Evolutionary conservation across 306 rosid species (phyloP).

Genomic region (Acacia melanoxylon): DNA sequence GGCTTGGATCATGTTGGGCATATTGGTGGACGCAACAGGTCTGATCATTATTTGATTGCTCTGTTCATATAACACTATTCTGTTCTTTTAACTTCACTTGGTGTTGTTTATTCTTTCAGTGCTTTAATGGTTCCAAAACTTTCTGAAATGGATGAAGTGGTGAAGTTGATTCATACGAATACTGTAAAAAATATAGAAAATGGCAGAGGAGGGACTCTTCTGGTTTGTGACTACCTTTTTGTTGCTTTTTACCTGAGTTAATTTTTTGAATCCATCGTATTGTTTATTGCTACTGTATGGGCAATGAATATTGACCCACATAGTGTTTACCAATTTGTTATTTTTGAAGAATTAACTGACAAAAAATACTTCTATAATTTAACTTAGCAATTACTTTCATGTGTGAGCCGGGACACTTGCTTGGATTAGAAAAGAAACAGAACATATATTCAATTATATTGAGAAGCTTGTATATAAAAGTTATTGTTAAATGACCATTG

Average conservation of each 20-base stretch:
- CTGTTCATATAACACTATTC: constrained; percentile 26
- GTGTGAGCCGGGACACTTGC: constrained; percentile 5
- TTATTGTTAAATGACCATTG: constrained; percentile 13
- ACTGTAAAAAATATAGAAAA: constrained; percentile 47
- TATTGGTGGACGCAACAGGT: constrained; percentile 94
- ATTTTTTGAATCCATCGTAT: constrained; percentile 20
- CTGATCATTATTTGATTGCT: constrained; percentile 25
- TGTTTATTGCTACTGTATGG: constrained; percentile 7
- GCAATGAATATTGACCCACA: constrained; percentile 1
- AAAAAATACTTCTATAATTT: background rate
- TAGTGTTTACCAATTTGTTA: constrained; percentile 2
- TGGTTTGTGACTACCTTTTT: constrained; percentile 61
- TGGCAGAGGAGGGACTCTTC: constrained; percentile 62
- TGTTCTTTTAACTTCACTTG: constrained; percentile 36
- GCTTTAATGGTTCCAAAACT: constrained; percentile 80
- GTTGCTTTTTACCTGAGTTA: background rate
- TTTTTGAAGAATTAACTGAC: constrained; percentile 17
- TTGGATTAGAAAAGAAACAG: constrained; percentile 11
- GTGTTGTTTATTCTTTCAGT: constrained; percentile 54
- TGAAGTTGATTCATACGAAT: constrained; percentile 71
- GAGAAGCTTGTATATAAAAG: constrained; percentile 8
- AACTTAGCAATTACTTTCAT: constrained; percentile 24
- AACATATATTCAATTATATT: background rate
- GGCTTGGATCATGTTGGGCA: constrained; percentile 99
- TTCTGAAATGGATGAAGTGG: constrained; percentile 91